A percentile compares a stretch with the other conserved stretches of the same genome.
These are phyloP conservation scores for Prototheca cutis DNA, from an alignment of 163 green algal genomes.

Conservation along the genomic window DNA sequence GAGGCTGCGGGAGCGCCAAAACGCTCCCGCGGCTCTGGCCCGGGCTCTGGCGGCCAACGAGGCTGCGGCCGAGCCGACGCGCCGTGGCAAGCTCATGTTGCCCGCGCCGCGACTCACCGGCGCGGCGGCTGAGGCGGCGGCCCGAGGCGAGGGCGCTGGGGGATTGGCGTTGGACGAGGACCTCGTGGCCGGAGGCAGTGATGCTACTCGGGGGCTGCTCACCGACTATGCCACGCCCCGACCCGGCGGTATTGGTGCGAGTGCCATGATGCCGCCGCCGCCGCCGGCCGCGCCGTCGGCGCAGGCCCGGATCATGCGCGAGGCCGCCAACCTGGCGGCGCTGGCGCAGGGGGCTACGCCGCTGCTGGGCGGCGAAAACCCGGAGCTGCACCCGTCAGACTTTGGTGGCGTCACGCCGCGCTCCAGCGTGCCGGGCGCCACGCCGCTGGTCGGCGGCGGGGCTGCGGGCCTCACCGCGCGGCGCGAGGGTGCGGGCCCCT, in stretches of 20 bases:
- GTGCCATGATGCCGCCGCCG: not conserved
- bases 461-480: slow-evolving; percentile 20
- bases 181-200: slow-evolving; percentile 43
- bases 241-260: slow-evolving; percentile 13
- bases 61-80: slow-evolving; percentile 5
- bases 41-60: slow-evolving; percentile 63
- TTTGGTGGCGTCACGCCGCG: slow-evolving; percentile 69
- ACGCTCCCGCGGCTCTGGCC: slow-evolving; percentile 54
- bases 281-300: slow-evolving; percentile 3
- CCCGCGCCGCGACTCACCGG: slow-evolving; percentile 73
- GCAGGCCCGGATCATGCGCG: slow-evolving; percentile 60
- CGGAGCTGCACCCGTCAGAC: slow-evolving; percentile 60
- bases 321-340: slow-evolving; percentile 71
- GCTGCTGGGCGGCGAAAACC: slow-evolving; percentile 74
- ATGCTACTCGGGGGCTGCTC: slow-evolving; percentile 70
- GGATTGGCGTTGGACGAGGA: slow-evolving; percentile 33
- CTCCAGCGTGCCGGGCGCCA: slow-evolving; percentile 26
- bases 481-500: slow-evolving; percentile 9
- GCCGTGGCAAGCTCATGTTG: slow-evolving; percentile 83
- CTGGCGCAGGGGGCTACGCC: slow-evolving; percentile 68
- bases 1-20: slow-evolving; percentile 55
- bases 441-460: slow-evolving; percentile 53
- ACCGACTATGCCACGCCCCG: slow-evolving; percentile 67
- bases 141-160: not conserved
- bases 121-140: slow-evolving; percentile 32